Percentiles rank a stretch among this genome's conserved stretches.
These are phyloP conservation scores for Globisporangium radiosum DNA, from an alignment of 352 stramenopile species.

Conservation along the genomic window DNA sequence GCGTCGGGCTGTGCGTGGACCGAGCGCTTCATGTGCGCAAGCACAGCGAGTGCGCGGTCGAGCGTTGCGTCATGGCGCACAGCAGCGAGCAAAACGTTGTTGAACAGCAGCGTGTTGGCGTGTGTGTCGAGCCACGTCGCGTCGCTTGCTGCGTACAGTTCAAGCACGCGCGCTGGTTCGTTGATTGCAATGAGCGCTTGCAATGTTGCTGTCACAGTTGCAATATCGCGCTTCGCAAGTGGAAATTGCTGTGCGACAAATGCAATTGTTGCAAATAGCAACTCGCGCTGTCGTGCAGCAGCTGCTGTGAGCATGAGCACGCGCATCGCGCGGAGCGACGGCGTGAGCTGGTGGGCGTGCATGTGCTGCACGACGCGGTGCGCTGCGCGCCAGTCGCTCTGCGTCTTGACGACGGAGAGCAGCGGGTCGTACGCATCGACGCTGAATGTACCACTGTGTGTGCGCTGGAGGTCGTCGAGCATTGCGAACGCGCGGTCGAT, in stretches of 20 bases:
- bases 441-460: conserved; percentile 17
- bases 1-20: conserved; percentile 36
- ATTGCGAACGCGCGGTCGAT: conserved; percentile 34
- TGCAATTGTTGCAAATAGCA: conserved; percentile 32
- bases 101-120: conserved; percentile 42
- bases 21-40: conserved; percentile 38
- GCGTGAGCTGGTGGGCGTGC: conserved; percentile 39
- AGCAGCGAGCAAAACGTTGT: conserved; percentile 54
- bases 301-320: conserved; percentile 52
- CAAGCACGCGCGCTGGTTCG: conserved; percentile 32
- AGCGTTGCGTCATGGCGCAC: conserved; percentile 19
- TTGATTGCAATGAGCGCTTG: conserved; percentile 49
- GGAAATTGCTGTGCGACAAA: conserved; percentile 45
- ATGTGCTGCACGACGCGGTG: conserved; percentile 58
- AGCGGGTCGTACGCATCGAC: conserved; percentile 39
- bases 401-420: conserved; percentile 43
- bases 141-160: conserved; percentile 41
- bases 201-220: conserved; percentile 52
- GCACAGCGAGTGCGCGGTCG: conserved; percentile 28
- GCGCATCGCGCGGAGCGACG: conserved; percentile 46
- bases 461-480: conserved; percentile 23
- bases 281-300: conserved; percentile 36
- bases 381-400: conserved; percentile 55
- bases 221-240: conserved; percentile 24
- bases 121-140: conserved; percentile 27